Conservation (phyloP, 2,329 filamentous ascomycete genomes). For the Fonsecaea multimorphosa region DNA sequence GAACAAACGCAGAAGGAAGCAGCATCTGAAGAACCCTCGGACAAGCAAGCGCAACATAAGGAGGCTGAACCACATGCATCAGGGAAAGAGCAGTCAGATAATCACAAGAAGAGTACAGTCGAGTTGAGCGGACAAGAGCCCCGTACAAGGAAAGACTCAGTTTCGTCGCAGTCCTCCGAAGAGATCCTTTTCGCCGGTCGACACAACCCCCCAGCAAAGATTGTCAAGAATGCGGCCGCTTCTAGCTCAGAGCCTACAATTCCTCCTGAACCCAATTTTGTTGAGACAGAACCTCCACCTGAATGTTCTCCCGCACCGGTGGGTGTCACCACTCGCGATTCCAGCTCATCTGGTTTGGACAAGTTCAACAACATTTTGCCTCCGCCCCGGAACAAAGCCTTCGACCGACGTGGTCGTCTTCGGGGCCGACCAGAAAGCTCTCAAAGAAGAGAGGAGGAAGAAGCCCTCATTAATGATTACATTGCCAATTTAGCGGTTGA, state of each 20-base stretch:
- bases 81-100: neutral
- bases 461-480: constrained; percentile 70
- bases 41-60: neutral
- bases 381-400: constrained; percentile 4
- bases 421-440: constrained; percentile 2
- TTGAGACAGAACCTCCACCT: neutral
- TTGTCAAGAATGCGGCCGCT: neutral
- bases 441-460: constrained; percentile 52
- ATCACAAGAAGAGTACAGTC: neutral
- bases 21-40: neutral
- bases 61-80: neutral
- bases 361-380: constrained; percentile 17
- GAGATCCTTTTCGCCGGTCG: constrained; percentile 37
- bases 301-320: neutral
- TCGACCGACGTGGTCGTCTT: constrained; percentile 18
- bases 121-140: neutral
- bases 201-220: constrained; percentile 12
- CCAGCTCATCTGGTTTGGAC: constrained; percentile 20
- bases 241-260: constrained; percentile 1
- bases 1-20: constrained; percentile 1
- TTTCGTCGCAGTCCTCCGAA: constrained; percentile 35
- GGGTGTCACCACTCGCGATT: constrained; percentile 10
- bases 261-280: neutral
- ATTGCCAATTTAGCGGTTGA: constrained; percentile 55
- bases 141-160: constrained; percentile 23